phyloP scores from a whole-genome alignment of 1,139 yeast species.

The Schwanniomyces etchellsii region DNA sequence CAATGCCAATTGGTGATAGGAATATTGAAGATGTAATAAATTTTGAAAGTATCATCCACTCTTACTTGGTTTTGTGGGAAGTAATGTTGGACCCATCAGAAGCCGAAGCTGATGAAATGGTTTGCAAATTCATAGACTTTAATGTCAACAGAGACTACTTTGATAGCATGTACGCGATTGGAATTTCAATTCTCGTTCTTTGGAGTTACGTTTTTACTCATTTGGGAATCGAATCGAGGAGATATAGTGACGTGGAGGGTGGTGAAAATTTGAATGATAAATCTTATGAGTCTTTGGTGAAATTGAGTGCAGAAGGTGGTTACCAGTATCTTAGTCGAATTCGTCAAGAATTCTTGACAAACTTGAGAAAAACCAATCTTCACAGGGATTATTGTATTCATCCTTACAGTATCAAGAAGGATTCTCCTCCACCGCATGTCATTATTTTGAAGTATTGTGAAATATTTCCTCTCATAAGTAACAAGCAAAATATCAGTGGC shows the following conservation, averaged over 20 bases:
- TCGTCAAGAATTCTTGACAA: slow-evolving; percentile 19
- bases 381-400: slow-evolving; percentile 4
- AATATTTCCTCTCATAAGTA: slow-evolving; percentile 33
- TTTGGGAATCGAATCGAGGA: slow-evolving; percentile 34
- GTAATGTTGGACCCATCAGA: slow-evolving; percentile 47
- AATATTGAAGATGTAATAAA: too few relatives aligned
- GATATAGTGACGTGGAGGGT: slow-evolving; percentile 16
- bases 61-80: slow-evolving; percentile 59
- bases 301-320: slow-evolving; percentile 26
- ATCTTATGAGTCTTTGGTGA: too few relatives aligned
- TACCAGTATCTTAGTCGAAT: slow-evolving; percentile 33
- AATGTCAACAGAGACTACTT: slow-evolving; percentile 22
- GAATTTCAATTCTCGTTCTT: slow-evolving; percentile 41
- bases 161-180: slow-evolving; percentile 38
- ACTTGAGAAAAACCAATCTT: too few relatives aligned
- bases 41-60: too few relatives aligned
- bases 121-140: not conserved
- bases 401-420: slow-evolving; percentile 9
- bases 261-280: slow-evolving; percentile 16
- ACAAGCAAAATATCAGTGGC: slow-evolving; percentile 49
- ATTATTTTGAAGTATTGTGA: slow-evolving; percentile 36
- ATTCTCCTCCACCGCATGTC: slow-evolving; percentile 25
- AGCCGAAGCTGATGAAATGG: slow-evolving; percentile 2
- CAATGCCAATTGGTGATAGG: slow-evolving; percentile 20
- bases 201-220: slow-evolving; percentile 43